Evolutionary conservation across 2,329 filamentous ascomycete genomes (phyloP).

Genomic region (Fusarium camptoceras): DNA sequence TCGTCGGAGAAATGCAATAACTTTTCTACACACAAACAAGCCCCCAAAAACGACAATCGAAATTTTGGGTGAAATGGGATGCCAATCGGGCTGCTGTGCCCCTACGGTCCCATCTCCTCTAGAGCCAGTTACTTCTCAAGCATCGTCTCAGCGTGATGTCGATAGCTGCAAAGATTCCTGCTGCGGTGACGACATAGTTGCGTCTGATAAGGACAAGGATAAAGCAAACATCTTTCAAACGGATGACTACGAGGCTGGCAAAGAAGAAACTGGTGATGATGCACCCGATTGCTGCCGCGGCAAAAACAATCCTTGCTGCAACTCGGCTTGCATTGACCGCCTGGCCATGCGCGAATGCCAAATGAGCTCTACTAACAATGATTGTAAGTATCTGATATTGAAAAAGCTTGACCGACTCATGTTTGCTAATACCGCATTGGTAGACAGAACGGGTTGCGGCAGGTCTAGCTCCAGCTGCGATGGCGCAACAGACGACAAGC

Average conservation of each 20-base stretch:
- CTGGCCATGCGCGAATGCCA: slow-evolving; percentile 58
- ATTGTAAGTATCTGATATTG: background rate
- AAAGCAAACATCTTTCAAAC: background rate
- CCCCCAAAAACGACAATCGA: background rate
- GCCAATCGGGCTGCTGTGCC: slow-evolving; percentile 29
- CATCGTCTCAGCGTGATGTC: background rate
- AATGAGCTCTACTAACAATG: slow-evolving; percentile 7
- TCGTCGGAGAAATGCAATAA: background rate
- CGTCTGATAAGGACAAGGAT: background rate
- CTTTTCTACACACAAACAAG: background rate
- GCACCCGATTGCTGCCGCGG: slow-evolving; percentile 56
- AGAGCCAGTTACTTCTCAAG: background rate
- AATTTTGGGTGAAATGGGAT: slow-evolving; percentile 20
- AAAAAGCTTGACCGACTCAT: background rate
- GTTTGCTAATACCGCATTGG: slow-evolving; percentile 3
- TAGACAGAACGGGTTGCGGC: background rate
- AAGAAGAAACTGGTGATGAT: background rate
- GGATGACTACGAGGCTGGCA: background rate
- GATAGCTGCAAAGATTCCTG: slow-evolving; percentile 22
- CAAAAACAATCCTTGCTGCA: slow-evolving; percentile 56
- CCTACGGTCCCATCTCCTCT: slow-evolving; percentile 3
- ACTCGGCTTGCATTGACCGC: slow-evolving; percentile 57
- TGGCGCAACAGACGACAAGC: slow-evolving; percentile 40
- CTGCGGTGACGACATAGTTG: background rate
- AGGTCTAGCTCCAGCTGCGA: slow-evolving; percentile 21